Conservation (phyloP, 2,329 filamentous ascomycete genomes). For the Microcyclospora tardicrescens region DNA sequence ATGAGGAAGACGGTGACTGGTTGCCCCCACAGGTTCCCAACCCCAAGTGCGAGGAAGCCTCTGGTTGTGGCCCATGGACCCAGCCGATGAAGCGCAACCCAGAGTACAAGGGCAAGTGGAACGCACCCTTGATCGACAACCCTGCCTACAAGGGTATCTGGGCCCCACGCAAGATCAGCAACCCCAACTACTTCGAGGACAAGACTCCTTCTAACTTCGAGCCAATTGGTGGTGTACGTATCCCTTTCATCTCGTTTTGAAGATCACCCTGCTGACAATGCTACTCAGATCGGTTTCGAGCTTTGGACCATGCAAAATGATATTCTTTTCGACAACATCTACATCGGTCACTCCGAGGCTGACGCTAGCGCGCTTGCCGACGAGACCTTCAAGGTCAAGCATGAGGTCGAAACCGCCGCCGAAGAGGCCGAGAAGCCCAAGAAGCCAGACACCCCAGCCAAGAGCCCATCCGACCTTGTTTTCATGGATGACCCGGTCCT, state of each 20-base stretch:
- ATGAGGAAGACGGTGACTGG: conserved; percentile 99
- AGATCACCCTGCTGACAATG: conserved; percentile 5
- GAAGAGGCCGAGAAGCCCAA: conserved; percentile 66
- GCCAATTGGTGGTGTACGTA: conserved; percentile 87
- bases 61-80: conserved; percentile 88
- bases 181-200: conserved; percentile 94
- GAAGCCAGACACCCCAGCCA: conserved; percentile 40
- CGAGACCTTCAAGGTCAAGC: conserved; percentile 86
- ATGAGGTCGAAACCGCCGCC: conserved; percentile 66
- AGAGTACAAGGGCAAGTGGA: conserved; percentile 98
- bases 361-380: conserved; percentile 81
- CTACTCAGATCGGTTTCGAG: conserved; percentile 76
- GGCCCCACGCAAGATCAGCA: conserved; percentile 90
- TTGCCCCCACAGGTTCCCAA: conserved; percentile 79
- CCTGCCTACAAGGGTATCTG: conserved; percentile 94
- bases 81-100: conserved; percentile 90
- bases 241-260: neutral
- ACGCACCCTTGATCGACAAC: conserved; percentile 86
- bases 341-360: conserved; percentile 92
- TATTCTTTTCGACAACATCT: conserved; percentile 99
- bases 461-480: conserved; percentile 62
- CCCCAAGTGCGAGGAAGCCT: conserved; percentile 86
- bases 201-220: conserved; percentile 94
- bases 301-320: conserved; percentile 99
- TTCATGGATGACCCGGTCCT: conserved; percentile 84